A percentile compares a stretch with the other conserved stretches of the same genome.
phyloP scores from a whole-genome alignment of 805 yeast genomes.

The Lipomyces japonicus region DNA sequence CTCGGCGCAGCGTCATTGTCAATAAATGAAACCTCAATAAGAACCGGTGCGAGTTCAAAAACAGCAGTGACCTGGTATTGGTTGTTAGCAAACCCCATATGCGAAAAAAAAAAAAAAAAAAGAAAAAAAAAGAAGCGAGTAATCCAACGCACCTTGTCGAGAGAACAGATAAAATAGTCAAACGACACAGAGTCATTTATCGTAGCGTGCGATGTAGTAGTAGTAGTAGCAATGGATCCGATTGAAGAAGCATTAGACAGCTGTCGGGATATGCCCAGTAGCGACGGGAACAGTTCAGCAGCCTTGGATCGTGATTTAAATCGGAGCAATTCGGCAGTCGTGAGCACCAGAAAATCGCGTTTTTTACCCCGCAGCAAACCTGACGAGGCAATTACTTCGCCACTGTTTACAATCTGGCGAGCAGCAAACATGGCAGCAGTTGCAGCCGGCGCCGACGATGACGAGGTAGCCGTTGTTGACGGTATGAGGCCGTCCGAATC shows the following conservation, averaged over 20 bases:
- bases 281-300: slow-evolving; percentile 24
- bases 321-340: slow-evolving; percentile 26
- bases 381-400: slow-evolving; percentile 26
- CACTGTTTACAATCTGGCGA: slow-evolving; percentile 20
- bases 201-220: slow-evolving; percentile 2
- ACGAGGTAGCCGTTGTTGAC: not conserved
- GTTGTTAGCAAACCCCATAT: not conserved
- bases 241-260: slow-evolving; percentile 14
- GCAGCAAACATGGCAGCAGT: not conserved
- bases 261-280: slow-evolving; percentile 4
- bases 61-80: slow-evolving; percentile 18
- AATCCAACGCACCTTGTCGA: slow-evolving; percentile 14
- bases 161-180: slow-evolving; percentile 15
- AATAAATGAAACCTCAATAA: slow-evolving; percentile 15
- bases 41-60: slow-evolving; percentile 12
- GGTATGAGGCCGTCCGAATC: not conserved
- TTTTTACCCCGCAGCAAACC: slow-evolving; percentile 31
- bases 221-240: not conserved
- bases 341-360: slow-evolving; percentile 28
- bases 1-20: slow-evolving; percentile 11
- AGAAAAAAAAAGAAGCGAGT: not conserved
- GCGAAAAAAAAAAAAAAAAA: not conserved
- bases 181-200: slow-evolving; percentile 2
- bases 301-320: slow-evolving; percentile 27
- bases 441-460: not conserved